phyloP scores from a whole-genome alignment of 2,329 filamentous ascomycete genomes.

The Chaetomium sp. region DNA sequence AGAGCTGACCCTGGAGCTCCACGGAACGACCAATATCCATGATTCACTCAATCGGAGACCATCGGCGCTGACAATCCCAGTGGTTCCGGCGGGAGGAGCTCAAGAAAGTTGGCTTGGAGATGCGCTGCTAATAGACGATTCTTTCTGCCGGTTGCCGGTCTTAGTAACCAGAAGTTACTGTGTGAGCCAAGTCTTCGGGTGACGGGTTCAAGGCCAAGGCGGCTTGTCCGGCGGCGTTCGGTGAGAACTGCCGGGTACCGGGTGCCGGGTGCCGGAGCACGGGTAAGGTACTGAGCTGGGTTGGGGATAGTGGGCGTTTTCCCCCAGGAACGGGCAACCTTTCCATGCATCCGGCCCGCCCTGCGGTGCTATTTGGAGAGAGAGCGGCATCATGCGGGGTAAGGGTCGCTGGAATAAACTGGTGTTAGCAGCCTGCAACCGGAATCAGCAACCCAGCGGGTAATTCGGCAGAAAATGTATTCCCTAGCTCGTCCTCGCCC shows the following conservation, averaged over 20 bases:
- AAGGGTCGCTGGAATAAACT: not conserved
- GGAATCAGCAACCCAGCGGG: not conserved
- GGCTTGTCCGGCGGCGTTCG: not conserved
- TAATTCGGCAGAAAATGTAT: constrained; percentile 23
- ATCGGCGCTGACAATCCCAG: too few species aligned
- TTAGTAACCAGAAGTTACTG: too few species aligned
- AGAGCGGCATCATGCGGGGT: constrained; percentile 13
- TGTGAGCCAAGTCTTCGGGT: too few species aligned
- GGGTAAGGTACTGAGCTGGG: not conserved
- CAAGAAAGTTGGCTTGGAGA: too few species aligned
- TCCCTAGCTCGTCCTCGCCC: not conserved
- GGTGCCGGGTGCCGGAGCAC: not conserved
- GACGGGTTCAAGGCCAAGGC: not conserved
- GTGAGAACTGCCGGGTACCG: constrained; percentile 3
- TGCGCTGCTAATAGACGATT: too few species aligned
- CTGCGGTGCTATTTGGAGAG: not conserved
- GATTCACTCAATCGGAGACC: too few species aligned
- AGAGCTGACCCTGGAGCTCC: too few species aligned
- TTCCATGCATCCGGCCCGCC: constrained; percentile 15
- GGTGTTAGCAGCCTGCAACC: not conserved
- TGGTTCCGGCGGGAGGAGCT: too few species aligned
- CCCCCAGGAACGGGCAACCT: constrained; percentile 12
- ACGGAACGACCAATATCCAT: too few species aligned
- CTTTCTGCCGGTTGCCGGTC: too few species aligned
- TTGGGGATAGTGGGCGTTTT: not conserved